Evolutionary conservation across 2,329 filamentous ascomycete genomes (phyloP).

Genomic region (Conoideocrella luteorostrata): DNA sequence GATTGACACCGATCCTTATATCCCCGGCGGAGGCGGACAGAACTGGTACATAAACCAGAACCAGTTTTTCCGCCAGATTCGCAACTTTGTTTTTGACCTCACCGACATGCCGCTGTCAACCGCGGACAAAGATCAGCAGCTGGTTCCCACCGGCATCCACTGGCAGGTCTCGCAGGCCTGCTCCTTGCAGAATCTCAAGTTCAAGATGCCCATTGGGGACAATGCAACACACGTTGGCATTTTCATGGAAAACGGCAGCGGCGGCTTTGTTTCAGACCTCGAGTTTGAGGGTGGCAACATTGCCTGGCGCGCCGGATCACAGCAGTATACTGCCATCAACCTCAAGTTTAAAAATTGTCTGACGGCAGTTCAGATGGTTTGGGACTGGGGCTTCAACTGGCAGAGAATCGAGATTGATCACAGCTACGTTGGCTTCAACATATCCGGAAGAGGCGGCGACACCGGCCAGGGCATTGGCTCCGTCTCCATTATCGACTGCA

Average conservation of each 20-base stretch:
- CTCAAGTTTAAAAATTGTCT: conserved; percentile 58
- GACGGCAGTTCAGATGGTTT: conserved; percentile 61
- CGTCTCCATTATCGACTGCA: too few relatives aligned
- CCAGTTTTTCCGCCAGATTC: conserved; percentile 58
- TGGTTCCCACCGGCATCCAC: conserved; percentile 42
- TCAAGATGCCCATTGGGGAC: not conserved
- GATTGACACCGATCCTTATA: conserved; percentile 40
- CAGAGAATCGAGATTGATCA: conserved; percentile 49
- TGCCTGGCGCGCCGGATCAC: conserved; percentile 45
- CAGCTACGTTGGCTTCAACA: conserved; percentile 6
- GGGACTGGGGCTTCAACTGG: conserved; percentile 69
- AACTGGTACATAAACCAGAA: conserved; percentile 33
- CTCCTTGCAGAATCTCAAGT: conserved; percentile 37
- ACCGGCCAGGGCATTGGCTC: too few relatives aligned
- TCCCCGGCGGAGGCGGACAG: not conserved
- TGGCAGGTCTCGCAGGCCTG: conserved; percentile 59
- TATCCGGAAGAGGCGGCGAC: not conserved
- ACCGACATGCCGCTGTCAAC: too few relatives aligned
- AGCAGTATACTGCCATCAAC: conserved; percentile 65
- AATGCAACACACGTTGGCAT: conserved; percentile 15
- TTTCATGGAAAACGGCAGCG: conserved; percentile 28
- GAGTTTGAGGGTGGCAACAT: conserved; percentile 48
- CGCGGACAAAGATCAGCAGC: conserved; percentile 18
- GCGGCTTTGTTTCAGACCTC: conserved; percentile 49
- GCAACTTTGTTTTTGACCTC: conserved; percentile 58